A percentile compares a stretch with the other conserved stretches of the same genome.
These are phyloP conservation scores for Aspergillus versicolor DNA, from an alignment of 2,329 filamentous ascomycete species.

Conservation along the genomic window DNA sequence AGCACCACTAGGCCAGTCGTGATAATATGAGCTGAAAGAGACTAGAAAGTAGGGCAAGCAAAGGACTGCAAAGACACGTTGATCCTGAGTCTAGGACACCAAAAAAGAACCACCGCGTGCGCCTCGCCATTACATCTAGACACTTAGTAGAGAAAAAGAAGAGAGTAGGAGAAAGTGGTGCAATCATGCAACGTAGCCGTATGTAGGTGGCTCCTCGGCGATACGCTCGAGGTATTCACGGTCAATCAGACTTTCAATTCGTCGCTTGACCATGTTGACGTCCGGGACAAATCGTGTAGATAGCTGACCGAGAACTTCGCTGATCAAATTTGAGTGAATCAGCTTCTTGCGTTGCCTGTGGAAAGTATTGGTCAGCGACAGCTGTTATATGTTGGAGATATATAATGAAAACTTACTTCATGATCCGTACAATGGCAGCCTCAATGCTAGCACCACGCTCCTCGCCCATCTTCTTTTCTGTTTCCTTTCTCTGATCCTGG, in stretches of 20 bases:
- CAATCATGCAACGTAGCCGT: constrained; percentile 44
- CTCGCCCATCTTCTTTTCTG: constrained; percentile 51
- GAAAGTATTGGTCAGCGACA: neutral
- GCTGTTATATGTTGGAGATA: neutral
- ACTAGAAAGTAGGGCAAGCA: too few relatives aligned
- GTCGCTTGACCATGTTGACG: constrained; percentile 53
- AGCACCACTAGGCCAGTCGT: neutral
- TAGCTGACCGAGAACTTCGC: constrained; percentile 51
- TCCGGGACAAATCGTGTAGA: constrained; percentile 51
- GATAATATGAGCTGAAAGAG: too few relatives aligned
- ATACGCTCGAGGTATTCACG: constrained; percentile 53
- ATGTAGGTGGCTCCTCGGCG: constrained; percentile 44
- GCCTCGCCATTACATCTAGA: neutral
- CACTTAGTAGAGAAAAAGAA: neutral
- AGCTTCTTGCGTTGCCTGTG: constrained; percentile 49
- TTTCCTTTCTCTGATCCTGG: constrained; percentile 55
- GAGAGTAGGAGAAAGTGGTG: neutral
- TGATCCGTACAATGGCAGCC: constrained; percentile 53
- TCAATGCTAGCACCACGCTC: constrained; percentile 52
- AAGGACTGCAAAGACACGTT: neutral
- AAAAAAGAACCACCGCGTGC: neutral
- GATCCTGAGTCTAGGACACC: neutral
- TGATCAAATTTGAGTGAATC: constrained; percentile 50
- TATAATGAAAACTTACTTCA: constrained; percentile 45
- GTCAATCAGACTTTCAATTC: constrained; percentile 55